Percentiles rank a stretch among this genome's conserved stretches.
These are phyloP conservation scores for Conringia planisiliqua DNA, from an alignment of 345 rosid species.

Conservation along the genomic window DNA sequence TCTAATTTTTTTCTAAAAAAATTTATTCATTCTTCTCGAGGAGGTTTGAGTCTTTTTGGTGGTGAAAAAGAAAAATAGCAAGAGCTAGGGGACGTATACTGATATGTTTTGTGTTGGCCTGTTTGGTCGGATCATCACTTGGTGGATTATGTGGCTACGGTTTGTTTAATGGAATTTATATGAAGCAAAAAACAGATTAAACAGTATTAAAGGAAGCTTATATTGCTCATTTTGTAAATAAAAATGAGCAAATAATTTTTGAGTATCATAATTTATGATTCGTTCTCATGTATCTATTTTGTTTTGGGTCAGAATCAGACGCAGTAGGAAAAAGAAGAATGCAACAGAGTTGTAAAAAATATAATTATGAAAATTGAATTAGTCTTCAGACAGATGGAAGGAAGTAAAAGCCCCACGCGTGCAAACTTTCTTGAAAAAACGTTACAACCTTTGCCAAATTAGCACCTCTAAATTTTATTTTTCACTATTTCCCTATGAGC, in stretches of 20 bases:
- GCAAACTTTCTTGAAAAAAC: background rate
- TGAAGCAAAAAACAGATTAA: no score
- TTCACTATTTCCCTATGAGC: no score
- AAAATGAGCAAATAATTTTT: no score
- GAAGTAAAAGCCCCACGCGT: conserved; percentile 1
- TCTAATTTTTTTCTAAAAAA: conserved; percentile 3
- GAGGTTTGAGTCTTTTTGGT: conserved; percentile 5
- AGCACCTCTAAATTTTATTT: background rate
- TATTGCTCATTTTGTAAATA: no score
- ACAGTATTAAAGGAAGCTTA: no score
- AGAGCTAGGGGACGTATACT: background rate
- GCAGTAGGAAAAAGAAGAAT: background rate
- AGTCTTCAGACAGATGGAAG: background rate
- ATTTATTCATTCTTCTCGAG: conserved; percentile 24
- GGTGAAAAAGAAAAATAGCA: background rate
- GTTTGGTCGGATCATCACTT: background rate
- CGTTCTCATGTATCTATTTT: background rate
- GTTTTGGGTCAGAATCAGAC: background rate
- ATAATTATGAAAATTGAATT: background rate
- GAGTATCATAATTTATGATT: conserved; percentile 1
- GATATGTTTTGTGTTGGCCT: background rate
- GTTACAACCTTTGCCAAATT: background rate
- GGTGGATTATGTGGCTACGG: background rate
- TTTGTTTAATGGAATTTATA: background rate
- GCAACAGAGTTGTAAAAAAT: background rate